These are phyloP conservation scores for Monilinia fructigena DNA, from an alignment of 2,329 filamentous ascomycete species.

Conservation along the genomic window DNA sequence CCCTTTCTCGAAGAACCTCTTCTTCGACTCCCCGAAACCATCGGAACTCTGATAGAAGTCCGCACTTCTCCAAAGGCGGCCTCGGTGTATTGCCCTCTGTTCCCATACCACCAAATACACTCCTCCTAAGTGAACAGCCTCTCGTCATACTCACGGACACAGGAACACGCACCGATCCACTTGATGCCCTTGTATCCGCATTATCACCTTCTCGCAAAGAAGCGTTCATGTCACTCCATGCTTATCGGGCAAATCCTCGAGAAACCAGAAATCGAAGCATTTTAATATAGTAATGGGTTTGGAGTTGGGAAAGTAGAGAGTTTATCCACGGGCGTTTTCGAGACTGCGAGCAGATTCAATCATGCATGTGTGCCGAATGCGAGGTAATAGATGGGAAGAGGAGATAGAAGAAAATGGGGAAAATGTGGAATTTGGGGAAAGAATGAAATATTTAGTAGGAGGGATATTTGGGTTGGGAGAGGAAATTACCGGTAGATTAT, in stretches of 20 bases:
- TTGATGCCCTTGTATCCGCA: slow-evolving; percentile 26
- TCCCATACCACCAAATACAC: slow-evolving; percentile 28
- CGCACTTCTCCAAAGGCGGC: slow-evolving; percentile 27
- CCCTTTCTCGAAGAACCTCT: slow-evolving; percentile 16
- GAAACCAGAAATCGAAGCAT: slow-evolving; percentile 30
- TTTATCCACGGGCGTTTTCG: slow-evolving; percentile 32
- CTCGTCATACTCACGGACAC: slow-evolving; percentile 30
- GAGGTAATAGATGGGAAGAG: slow-evolving; percentile 30
- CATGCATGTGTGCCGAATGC: slow-evolving; percentile 32
- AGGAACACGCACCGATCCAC: slow-evolving; percentile 27
- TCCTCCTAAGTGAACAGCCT: slow-evolving; percentile 32
- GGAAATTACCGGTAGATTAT: slow-evolving; percentile 37
- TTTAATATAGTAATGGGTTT: slow-evolving; percentile 34
- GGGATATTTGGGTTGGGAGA: slow-evolving; percentile 33
- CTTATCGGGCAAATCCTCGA: slow-evolving; percentile 24
- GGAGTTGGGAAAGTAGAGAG: slow-evolving; percentile 24
- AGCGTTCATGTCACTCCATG: slow-evolving; percentile 27
- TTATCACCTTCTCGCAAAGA: slow-evolving; percentile 26
- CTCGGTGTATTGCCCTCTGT: slow-evolving; percentile 33
- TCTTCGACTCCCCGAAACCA: slow-evolving; percentile 30
- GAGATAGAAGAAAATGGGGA: slow-evolving; percentile 16
- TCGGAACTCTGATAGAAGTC: slow-evolving; percentile 30
- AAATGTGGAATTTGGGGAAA: slow-evolving; percentile 15
- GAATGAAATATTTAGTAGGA: slow-evolving; percentile 32
- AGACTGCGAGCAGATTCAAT: slow-evolving; percentile 29